Base-by-base conservation (phyloP, 208 protist species). In the Trypanosoma mega region DNA sequence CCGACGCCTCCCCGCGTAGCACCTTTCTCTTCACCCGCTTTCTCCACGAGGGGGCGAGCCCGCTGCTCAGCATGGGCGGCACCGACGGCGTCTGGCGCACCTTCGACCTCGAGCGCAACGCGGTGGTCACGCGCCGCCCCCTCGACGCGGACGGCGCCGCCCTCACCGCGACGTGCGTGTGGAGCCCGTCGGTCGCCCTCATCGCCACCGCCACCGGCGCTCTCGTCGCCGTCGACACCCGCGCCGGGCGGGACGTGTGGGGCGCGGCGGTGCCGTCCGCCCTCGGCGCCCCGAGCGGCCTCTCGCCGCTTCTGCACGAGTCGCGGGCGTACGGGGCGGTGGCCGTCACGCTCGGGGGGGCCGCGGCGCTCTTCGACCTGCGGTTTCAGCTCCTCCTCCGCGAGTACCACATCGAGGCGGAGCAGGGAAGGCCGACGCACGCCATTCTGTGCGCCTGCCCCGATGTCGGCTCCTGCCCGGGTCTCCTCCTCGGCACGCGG, bases 291-390 rank as follows among this genome's bases (percentile, higher is more conserved):
- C 72, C 74, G 6, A 82, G 64, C 51, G 72, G 76, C 21, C 11
- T 84, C 16, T 63, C 49, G 1, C 78, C 82, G 0, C 69, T 90
- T 18, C 79, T 76, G 46, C 16, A 23, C 0, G 63, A 48, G 26
- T 45, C 18, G 7, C 58, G 56, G 7, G 66, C 62, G 24, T 78
- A 76, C 30, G 86, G 71, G 0, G 67, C 70, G 6, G 81, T 63
- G 6, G 72, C 78, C 7, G 68, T 54, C 2, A 86, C 82, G 16
- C 63, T 60, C 54, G 63, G 39, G 12, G 86, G 86, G 1, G 48
- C 47, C 1, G 73, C 81, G 2, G 73, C 68, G n/a, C 62, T 93
- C 6, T 93, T 77, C 69, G 86, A 93, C 57, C 51, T 89, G 14
- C 86, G 86, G 21, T 87, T 84, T 56, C 59, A 76, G 29, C 18